Evolutionary conservation across 2,329 filamentous ascomycete species (phyloP), one percentile per base, ranked within the genome.

Genomic region (Fusarium humuli): DNA sequence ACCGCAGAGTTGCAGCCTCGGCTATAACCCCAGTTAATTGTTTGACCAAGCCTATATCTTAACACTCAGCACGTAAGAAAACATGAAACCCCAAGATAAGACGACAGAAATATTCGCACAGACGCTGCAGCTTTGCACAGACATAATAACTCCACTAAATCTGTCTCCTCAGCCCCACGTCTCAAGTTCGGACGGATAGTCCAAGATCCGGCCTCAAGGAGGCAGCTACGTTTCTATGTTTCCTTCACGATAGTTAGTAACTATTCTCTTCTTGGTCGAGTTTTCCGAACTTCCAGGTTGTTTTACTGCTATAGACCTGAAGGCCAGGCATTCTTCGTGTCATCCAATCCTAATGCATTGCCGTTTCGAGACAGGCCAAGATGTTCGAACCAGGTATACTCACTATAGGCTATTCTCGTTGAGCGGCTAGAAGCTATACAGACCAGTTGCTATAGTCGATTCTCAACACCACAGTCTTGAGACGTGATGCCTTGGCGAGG

Each of bases 401-500:
- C 34, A 37, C 9, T 37, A 37, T 37, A 37, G 34, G 34, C 34
- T 37, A 37, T 37, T 37, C 18, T 18, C 34, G 34, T 37, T 37
- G 34, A 37, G 34, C 34, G 34, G 5, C 34, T 37, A 27, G 49
- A 23, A 53, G 37, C 49, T 42, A 42, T 53, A 53, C 32, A 53
- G 23, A 9, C 25, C 18, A n/a, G 23, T 53, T 25, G 18, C 32
- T 53, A 53, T 53, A 53, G 49, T 37, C 34, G 13, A 53, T 29
- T 41, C 37, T 52, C 32, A 41, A 53, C 49, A 42, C 49, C 49
- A 53, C 49, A 50, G 25, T 25, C 27, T 41, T 45, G 20, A 45
- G 52, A 60, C 41, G 30, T 16, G 41, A 46, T 25, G 25, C 30
- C 52, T 60, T 40, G 46, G 46, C 57, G 54, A 54, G 14, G 57